Conservation (phyloP, 495 filamentous ascomycete species). For the Aspergillus egyptiacus region DNA sequence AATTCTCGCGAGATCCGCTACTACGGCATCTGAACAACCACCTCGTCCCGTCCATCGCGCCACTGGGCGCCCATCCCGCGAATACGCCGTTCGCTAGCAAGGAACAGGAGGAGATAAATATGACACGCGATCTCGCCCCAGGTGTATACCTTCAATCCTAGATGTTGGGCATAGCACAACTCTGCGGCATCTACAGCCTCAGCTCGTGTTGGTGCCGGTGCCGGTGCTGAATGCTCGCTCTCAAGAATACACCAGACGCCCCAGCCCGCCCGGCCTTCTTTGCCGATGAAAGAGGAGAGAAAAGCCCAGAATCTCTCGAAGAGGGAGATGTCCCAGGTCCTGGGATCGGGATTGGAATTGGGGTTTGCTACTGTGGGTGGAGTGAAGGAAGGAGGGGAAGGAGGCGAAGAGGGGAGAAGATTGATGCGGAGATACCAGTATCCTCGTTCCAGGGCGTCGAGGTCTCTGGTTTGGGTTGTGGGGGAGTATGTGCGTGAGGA, state of each 20-base stretch:
- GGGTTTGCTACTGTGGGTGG: background rate
- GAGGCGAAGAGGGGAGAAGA: background rate
- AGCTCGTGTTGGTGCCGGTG: too few species aligned
- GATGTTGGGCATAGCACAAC: constrained; percentile 2
- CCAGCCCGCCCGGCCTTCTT: constrained; percentile 59
- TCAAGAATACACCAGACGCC: constrained; percentile 52
- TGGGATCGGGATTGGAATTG: background rate
- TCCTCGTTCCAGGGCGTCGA: constrained; percentile 57
- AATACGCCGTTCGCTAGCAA: constrained; percentile 55
- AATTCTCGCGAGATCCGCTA: background rate
- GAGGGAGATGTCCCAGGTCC: constrained; percentile 22
- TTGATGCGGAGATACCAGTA: constrained; percentile 57
- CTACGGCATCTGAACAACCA: constrained; percentile 42
- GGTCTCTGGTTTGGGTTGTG: constrained; percentile 37
- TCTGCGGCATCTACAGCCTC: too few species aligned
- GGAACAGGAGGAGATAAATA: constrained; percentile 58
- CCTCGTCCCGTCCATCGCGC: constrained; percentile 50
- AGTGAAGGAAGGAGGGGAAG: too few species aligned
- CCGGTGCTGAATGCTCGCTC: too few species aligned
- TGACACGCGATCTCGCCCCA: constrained; percentile 60
- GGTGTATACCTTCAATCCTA: constrained; percentile 53
- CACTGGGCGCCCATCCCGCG: constrained; percentile 49
- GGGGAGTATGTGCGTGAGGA: constrained; percentile 49
- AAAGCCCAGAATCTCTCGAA: constrained; percentile 55
- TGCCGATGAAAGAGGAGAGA: constrained; percentile 50